phyloP scores from a whole-genome alignment of 148 eudicot genomes.

The Simmondsia chinensis region DNA sequence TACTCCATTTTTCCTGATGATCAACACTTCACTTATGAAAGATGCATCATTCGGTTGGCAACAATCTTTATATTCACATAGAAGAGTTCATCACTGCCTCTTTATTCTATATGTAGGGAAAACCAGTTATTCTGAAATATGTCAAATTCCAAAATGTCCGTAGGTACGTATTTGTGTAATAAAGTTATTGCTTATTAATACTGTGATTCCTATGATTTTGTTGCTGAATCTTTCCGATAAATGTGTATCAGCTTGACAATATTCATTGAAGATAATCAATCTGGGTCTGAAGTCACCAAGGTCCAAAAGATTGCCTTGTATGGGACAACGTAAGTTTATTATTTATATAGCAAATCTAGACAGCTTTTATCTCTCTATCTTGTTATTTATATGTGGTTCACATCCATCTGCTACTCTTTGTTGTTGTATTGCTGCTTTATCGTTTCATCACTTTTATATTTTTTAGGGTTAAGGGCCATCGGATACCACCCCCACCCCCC shows the following conservation, averaged over 20 bases:
- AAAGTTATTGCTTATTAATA: background rate
- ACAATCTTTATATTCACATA: too few species aligned
- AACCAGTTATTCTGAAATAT: constrained; percentile 75
- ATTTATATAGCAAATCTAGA: too few species aligned
- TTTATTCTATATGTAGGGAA: constrained; percentile 43
- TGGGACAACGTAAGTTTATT: constrained; percentile 87
- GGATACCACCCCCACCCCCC: too few species aligned
- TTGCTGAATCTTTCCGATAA: constrained; percentile 10
- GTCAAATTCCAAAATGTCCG: constrained; percentile 99
- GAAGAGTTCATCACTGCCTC: background rate
- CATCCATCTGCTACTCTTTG: too few species aligned
- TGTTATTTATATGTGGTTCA: too few species aligned
- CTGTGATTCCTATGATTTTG: background rate
- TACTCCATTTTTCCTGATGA: constrained; percentile 1
- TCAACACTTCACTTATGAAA: background rate
- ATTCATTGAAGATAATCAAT: constrained; percentile 93
- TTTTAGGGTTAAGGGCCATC: too few species aligned
- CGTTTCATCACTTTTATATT: too few species aligned
- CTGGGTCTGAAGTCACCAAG: constrained; percentile 70
- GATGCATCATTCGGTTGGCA: too few species aligned
- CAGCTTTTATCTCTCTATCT: too few species aligned
- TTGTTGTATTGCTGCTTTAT: too few species aligned
- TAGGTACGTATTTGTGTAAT: constrained; percentile 37
- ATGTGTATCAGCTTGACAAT: constrained; percentile 74
- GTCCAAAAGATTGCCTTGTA: constrained; percentile 74